Base-by-base conservation (phyloP, 2,329 filamentous ascomycete genomes). In the Xylogone sp. region DNA sequence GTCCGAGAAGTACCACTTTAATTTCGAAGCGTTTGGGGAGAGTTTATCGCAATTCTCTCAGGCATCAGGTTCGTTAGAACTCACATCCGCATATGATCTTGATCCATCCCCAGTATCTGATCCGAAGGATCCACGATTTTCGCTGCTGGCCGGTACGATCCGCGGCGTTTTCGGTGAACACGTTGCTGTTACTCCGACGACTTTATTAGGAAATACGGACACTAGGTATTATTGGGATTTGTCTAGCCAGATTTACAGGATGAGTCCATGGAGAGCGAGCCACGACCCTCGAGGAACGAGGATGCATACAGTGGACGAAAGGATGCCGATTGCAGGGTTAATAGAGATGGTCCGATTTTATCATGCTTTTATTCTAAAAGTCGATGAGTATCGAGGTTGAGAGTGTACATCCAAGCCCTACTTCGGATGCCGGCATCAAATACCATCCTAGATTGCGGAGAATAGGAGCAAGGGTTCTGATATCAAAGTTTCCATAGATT, bases 91-190 rank as follows among this genome's bases (percentile, higher is more conserved):
- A 1, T 53, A 65, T 1, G 60, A 71, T 12, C 71, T 81, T 1
- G 72, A 82, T 46, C 74, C 78, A 0, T 79, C 83, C 0, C 82
- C 82, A 2, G 70, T 85, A 80, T 77, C 0, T 65, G 69, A 3
- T 69, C 71, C 1, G 65, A 71, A n/a, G 64, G 57, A 48, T 63
- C 65, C 8, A 69, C 68, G 7, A 71, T 75, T 1, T 83, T 74
- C 64, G 63, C 71, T 3, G 59, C 34, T 39, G 13, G 34, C 34
- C 8, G 79, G 78, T 2, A 82, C 77, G 0, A 75, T 65, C 50
- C 72, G 70, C 52, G 77, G 66, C 27, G 59, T 79, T 1, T 77
- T 76, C 42, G 73, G 76, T 1, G 68, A 73, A 2, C 70, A 75
- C 2, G 66, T 78, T 2, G 69, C 84, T 2, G 75, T 84, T 0